Conservation (phyloP, 768 basidiomycete genomes). For the Bullera alba region DNA sequence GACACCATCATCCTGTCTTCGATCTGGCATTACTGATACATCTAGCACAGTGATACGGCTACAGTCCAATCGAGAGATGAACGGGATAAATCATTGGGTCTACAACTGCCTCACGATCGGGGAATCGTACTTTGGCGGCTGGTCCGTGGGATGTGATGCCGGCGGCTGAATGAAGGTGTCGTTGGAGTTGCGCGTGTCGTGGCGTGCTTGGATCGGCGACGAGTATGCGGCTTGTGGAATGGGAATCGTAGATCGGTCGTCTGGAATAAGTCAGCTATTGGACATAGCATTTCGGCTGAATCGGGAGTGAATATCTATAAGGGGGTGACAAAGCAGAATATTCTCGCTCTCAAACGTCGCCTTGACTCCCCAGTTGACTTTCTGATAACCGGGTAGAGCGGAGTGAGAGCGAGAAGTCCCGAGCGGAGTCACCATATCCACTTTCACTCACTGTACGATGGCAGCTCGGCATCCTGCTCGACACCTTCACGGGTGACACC, state of each 20-base stretch:
- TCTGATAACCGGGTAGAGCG: background rate
- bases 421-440: background rate
- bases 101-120: background rate
- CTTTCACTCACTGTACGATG: conserved; percentile 1
- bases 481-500: too few relatives aligned
- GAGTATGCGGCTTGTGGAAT: background rate
- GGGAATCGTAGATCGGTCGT: background rate
- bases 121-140: background rate
- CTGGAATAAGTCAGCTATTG: background rate
- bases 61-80: background rate
- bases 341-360: background rate
- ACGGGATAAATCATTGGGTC: background rate
- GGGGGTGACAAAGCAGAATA: background rate
- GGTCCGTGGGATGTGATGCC: background rate
- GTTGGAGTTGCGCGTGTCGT: background rate
- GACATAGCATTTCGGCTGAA: background rate
- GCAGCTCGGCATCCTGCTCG: conserved; percentile 1
- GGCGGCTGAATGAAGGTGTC: too few relatives aligned
- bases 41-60: background rate
- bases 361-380: too few relatives aligned
- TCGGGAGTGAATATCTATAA: background rate
- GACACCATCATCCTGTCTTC: background rate
- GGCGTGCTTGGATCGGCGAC: background rate
- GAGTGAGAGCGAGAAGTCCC: background rate
- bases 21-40: background rate